Conservation (phyloP, 1,284 basidiomycete genomes). For the Prillingera fragicola region DNA sequence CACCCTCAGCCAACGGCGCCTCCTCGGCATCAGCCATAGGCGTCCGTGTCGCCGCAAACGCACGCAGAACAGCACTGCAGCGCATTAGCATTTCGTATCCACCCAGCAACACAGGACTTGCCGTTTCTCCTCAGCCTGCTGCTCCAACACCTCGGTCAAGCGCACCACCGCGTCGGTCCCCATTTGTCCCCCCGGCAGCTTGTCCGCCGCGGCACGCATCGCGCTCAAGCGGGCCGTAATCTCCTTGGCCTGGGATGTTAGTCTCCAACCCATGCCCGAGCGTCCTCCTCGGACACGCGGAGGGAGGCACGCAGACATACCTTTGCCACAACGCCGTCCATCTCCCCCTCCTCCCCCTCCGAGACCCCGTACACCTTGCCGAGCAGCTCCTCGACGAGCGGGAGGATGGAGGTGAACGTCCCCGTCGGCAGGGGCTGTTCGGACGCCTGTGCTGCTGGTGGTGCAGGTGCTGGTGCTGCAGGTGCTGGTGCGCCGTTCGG, state of each 20-base stretch:
- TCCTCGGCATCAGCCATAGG: conserved; percentile 4
- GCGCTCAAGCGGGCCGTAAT: conserved; percentile 1
- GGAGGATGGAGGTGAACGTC: conserved; percentile 14
- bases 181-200: conserved; percentile 15
- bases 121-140: conserved; percentile 8
- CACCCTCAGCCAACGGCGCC: no score
- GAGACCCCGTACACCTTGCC: conserved; percentile 10
- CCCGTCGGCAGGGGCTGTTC: conserved; percentile 4
- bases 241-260: conserved; percentile 11
- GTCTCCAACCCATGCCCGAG: no score
- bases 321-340: conserved; percentile 9
- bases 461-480: neutral
- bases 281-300: no score
- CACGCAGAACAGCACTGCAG: conserved; percentile 3
- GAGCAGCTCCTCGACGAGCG: conserved; percentile 12
- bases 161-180: conserved; percentile 5
- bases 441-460: neutral
- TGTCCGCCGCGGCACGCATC: conserved; percentile 8
- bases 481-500: no score
- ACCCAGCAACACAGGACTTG: neutral
- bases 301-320: neutral
- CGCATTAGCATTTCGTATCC: neutral
- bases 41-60: conserved; percentile 3
- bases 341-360: conserved; percentile 4
- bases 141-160: conserved; percentile 10